phyloP scores from a whole-genome alignment of 2,329 filamentous ascomycete genomes.

The Daldinia sp. region DNA sequence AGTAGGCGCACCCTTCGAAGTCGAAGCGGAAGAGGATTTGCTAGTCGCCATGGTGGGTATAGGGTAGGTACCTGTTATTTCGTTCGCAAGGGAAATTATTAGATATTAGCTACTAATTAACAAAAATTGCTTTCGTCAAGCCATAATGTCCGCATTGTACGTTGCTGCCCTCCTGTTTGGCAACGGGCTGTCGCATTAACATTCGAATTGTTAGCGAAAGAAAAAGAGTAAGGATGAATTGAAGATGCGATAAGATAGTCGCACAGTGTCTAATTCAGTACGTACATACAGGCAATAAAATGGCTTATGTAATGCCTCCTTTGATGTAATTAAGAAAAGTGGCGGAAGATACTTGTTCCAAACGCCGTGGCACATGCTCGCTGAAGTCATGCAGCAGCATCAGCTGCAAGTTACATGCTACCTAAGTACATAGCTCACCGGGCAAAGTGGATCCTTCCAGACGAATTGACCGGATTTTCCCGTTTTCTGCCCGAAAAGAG shows the following conservation, averaged over 20 bases:
- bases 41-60: conserved; percentile 38
- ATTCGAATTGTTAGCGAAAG: not conserved
- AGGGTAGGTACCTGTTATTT: not conserved
- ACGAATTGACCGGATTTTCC: conserved; percentile 34
- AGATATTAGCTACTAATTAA: not conserved
- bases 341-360: conserved; percentile 22
- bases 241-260: conserved; percentile 30
- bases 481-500: conserved; percentile 37
- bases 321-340: not conserved
- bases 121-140: conserved; percentile 19
- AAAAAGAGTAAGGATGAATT: conserved; percentile 16
- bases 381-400: conserved; percentile 29
- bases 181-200: not conserved
- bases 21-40: conserved; percentile 21
- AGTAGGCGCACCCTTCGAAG: conserved; percentile 32
- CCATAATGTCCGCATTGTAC: conserved; percentile 8
- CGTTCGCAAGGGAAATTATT: not conserved
- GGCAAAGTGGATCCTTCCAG: conserved; percentile 20
- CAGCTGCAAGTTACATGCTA: conserved; percentile 11
- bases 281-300: not conserved
- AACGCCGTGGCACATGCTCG: conserved; percentile 18
- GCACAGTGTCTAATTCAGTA: conserved; percentile 1
- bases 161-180: not conserved
- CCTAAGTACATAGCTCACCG: conserved; percentile 12
- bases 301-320: not conserved